Base-by-base conservation (phyloP, 306 rosid genomes). In the Canavalia ensiformis region DNA sequence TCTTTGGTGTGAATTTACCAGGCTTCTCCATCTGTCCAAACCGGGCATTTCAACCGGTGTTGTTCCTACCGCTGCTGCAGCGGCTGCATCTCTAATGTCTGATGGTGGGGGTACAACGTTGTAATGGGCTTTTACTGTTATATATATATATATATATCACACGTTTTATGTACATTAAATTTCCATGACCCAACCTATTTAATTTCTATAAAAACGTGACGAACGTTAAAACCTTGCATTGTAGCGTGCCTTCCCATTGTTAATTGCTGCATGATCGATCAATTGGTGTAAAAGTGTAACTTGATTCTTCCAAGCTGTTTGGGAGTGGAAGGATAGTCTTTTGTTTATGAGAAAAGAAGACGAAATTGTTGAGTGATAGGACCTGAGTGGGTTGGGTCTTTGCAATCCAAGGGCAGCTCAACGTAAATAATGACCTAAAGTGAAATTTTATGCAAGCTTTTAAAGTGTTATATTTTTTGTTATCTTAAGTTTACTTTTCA, bases 1-100 rank as follows among this genome's bases (percentile, higher is more conserved):
- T 63, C 18, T 74, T 46, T 47, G 77, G 49, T 81, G 60, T 80
- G 60, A 82, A 80, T 88, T 59, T 87, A 58, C 69, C 94, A 95
- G 99, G 94, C 98, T 95, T 75, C 91, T 93, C 62, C 99, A 91
- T 88, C 86, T 93, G 81, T 95, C 99, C 6, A 95, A 95, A 86
- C 97, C 97, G 0, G 97, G 98, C 68, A 88, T 88, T 84, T 88
- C 99, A 45, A 93, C 99, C 2, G 98, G 98, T 54, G 98, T 91
- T 81, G 98, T 95, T 85, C 92, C 99, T 63, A 93, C 98, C 11
- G 98, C 99, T 34, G 99, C 98, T 0, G 99, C 97, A 0, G 98
- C 99, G 0, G 97, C 97, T n/a, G 99, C 98, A 18, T 93, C 99
- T 72, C 94, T 95, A 30, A 88, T 93, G 90, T 95, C 95, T 0